phyloP scores from a whole-genome alignment of 345 rosid species.

The Populus nigra region DNA sequence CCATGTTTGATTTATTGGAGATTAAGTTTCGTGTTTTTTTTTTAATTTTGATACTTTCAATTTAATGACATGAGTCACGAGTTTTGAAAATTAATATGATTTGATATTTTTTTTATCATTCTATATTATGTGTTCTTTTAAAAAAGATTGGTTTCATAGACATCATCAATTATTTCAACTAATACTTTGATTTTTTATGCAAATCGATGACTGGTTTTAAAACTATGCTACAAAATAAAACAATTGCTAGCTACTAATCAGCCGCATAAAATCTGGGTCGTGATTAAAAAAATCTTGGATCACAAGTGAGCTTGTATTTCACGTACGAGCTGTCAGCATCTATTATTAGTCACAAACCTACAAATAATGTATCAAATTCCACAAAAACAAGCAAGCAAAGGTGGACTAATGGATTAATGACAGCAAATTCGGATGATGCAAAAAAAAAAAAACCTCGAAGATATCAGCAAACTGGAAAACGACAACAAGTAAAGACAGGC shows the following conservation, averaged over 20 bases:
- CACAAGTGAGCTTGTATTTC: neutral
- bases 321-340: neutral
- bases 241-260: neutral
- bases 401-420: neutral
- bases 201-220: no score
- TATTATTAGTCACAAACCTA: neutral
- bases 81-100: no score
- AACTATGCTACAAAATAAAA: no score
- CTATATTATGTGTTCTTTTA: no score
- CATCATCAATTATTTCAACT: no score
- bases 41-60: no score
- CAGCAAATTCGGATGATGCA: neutral
- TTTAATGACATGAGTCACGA: no score
- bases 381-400: neutral
- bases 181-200: no score
- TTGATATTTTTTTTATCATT: no score
- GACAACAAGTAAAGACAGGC: neutral
- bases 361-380: neutral
- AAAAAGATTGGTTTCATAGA: rapidly evolving
- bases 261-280: neutral
- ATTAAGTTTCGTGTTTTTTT: no score
- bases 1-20: no score
- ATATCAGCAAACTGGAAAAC: neutral
- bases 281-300: neutral
- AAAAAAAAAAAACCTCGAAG: neutral